These are phyloP conservation scores for Euphrasia confusa DNA, from an alignment of 257 asterid species.

Conservation along the genomic window DNA sequence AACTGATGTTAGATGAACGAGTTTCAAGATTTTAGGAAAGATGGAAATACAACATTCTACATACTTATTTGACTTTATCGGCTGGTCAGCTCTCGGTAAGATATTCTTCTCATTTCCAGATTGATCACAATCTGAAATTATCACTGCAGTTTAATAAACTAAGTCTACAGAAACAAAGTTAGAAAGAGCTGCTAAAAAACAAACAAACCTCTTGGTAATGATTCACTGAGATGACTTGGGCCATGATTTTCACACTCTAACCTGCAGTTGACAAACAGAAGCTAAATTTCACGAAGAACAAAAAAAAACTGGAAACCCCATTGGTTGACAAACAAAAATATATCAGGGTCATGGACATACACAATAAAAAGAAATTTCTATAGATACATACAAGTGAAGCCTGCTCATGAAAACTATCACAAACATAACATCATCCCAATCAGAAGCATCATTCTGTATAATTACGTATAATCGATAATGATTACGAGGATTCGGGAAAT, in stretches of 20 bases:
- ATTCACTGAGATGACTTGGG: conserved; percentile 27
- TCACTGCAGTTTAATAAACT: conserved; percentile 17
- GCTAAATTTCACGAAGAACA: background rate
- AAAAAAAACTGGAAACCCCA: background rate
- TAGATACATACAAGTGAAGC: background rate
- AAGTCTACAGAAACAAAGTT: conserved; percentile 14
- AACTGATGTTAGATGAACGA: conserved; percentile 29
- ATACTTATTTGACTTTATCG: conserved; percentile 47
- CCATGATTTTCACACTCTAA: conserved; percentile 35
- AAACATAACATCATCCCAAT: conserved; percentile 11
- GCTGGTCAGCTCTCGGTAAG: conserved; percentile 32
- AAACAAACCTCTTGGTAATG: conserved; percentile 41
- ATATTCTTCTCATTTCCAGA: conserved; percentile 31
- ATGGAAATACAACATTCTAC: conserved; percentile 15
- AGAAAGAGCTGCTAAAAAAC: conserved; percentile 17
- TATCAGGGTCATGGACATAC: background rate
- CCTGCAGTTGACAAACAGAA: conserved; percentile 34
- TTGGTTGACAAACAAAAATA: background rate
- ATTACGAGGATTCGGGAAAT: background rate
- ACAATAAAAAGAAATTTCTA: background rate
- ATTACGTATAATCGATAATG: background rate
- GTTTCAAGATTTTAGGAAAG: conserved; percentile 14
- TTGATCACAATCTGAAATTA: conserved; percentile 41
- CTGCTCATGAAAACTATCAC: conserved; percentile 1
- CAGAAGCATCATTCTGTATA: background rate